These are phyloP conservation scores for Xylaria sp. DNA, from an alignment of 495 filamentous ascomycete species.

Conservation along the genomic window DNA sequence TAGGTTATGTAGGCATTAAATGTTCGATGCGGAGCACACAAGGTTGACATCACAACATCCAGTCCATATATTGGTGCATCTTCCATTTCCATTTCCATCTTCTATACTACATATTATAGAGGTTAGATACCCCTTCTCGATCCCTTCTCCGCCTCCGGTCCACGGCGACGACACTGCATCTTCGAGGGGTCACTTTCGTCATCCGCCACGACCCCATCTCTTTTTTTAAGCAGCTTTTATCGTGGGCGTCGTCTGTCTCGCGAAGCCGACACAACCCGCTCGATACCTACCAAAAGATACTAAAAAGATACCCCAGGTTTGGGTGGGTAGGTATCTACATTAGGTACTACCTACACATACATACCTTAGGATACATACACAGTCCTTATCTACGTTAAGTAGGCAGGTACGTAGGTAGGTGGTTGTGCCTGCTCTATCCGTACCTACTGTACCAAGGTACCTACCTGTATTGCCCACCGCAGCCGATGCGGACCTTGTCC, in stretches of 20 bases:
- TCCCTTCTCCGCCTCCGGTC: not conserved
- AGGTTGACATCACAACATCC: not conserved
- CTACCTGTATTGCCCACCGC: constrained; percentile 12
- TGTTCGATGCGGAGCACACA: not conserved
- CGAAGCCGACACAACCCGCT: constrained; percentile 23
- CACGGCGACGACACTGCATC: not conserved
- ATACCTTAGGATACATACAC: too few relatives aligned
- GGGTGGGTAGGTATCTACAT: too few relatives aligned
- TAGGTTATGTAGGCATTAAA: too few relatives aligned
- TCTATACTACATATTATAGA: too few relatives aligned
- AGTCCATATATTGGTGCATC: not conserved
- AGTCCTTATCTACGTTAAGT: not conserved
- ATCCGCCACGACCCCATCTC: not conserved
- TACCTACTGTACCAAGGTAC: not conserved
- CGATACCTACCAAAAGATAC: not conserved
- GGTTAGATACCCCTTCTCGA: too few relatives aligned
- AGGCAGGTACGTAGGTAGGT: constrained; percentile 3
- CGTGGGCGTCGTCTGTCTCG: not conserved
- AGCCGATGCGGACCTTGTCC: constrained; percentile 32
- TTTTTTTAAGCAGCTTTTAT: not conserved
- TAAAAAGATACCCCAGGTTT: too few relatives aligned
- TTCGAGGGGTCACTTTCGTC: not conserved
- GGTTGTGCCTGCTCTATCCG: constrained; percentile 7
- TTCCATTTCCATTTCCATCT: too few relatives aligned
- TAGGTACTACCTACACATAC: too few relatives aligned